Conservation (phyloP, 1,284 basidiomycete genomes). For the Bjerkandera adusta region DNA sequence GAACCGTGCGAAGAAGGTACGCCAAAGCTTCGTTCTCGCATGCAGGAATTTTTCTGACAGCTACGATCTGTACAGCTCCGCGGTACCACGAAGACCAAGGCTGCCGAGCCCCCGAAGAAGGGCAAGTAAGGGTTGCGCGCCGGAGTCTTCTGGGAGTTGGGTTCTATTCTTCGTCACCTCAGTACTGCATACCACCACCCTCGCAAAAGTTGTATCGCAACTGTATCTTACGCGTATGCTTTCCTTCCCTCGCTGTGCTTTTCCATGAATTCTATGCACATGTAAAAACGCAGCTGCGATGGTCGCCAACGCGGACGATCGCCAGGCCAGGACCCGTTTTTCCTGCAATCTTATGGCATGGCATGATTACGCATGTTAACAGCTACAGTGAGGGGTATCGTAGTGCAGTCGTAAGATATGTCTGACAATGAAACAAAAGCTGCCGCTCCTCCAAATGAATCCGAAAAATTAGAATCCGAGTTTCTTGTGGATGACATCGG, state of each 20-base stretch:
- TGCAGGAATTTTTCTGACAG: neutral
- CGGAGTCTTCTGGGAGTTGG: conserved; percentile 21
- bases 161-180: conserved; percentile 29
- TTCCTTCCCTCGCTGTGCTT: conserved; percentile 28
- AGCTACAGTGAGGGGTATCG: conserved; percentile 29
- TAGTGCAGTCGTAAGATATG: conserved; percentile 25
- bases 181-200: conserved; percentile 29
- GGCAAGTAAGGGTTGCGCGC: conserved; percentile 61
- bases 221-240: conserved; percentile 43
- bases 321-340: neutral
- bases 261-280: conserved; percentile 46
- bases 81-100: conserved; percentile 92
- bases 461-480: conserved; percentile 57
- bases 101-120: conserved; percentile 86
- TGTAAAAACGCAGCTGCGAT: conserved; percentile 20
- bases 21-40: conserved; percentile 15
- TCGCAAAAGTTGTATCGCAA: conserved; percentile 32
- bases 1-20: conserved; percentile 97
- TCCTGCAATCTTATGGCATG: neutral
- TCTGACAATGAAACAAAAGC: conserved; percentile 20
- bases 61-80: conserved; percentile 55
- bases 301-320: too few relatives aligned
- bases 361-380: conserved; percentile 15
- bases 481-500: conserved; percentile 95
- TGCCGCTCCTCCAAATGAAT: neutral